Conservation (phyloP, 1,284 basidiomycete species). For the Naganishia sp. region DNA sequence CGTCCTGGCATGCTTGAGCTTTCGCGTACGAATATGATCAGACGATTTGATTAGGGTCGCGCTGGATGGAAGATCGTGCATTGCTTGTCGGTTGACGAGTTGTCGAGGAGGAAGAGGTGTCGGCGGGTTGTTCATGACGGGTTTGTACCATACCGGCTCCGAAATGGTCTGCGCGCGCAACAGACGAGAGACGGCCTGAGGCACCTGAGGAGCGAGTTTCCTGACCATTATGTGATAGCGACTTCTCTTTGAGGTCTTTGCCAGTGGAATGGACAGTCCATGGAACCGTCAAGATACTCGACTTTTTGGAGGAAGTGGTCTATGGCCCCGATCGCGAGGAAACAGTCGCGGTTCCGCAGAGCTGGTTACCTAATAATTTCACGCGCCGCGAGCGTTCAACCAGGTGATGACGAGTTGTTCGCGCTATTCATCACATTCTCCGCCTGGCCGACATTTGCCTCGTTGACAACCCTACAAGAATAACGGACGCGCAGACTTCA, state of each 20-base stretch:
- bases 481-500: too few relatives aligned
- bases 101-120: slow-evolving; percentile 76
- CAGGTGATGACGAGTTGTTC: slow-evolving; percentile 25
- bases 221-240: slow-evolving; percentile 66
- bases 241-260: neutral
- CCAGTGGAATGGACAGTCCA: too few relatives aligned
- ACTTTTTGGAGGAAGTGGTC: too few relatives aligned
- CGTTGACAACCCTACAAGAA: neutral
- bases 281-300: too few relatives aligned
- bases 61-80: slow-evolving; percentile 57
- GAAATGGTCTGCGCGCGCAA: slow-evolving; percentile 69
- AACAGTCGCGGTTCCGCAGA: neutral
- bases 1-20: slow-evolving; percentile 38
- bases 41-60: slow-evolving; percentile 12
- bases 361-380: slow-evolving; percentile 13
- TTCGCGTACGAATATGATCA: slow-evolving; percentile 22
- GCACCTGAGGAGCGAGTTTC: slow-evolving; percentile 81
- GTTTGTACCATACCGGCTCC: slow-evolving; percentile 81
- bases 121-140: slow-evolving; percentile 84
- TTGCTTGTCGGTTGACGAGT: slow-evolving; percentile 55
- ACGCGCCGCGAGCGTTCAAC: neutral
- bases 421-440: neutral
- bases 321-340: neutral
- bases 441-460: neutral
- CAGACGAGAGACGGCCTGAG: slow-evolving; percentile 81